phyloP scores from a whole-genome alignment of 192 early-diverging fungal species.

The Coemansia sp. region DNA sequence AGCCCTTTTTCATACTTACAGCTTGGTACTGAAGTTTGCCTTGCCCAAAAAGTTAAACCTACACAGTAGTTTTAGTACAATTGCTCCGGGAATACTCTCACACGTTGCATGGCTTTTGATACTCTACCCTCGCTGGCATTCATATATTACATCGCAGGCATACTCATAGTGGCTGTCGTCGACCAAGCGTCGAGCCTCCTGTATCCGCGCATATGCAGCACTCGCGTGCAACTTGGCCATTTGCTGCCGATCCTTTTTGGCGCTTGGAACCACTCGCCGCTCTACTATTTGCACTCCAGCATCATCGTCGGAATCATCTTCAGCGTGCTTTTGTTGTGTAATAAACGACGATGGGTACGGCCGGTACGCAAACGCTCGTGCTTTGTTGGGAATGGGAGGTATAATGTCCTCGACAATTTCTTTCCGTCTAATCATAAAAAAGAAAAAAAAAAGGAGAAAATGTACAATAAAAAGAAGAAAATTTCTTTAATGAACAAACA shows the following conservation, averaged over 20 bases:
- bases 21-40: constrained; percentile 46
- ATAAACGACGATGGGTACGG: constrained; percentile 22
- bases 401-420: constrained; percentile 34
- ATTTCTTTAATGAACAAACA: not conserved
- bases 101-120: no score
- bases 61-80: not conserved
- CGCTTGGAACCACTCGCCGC: constrained; percentile 1
- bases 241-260: constrained; percentile 16
- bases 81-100: no score
- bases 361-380: constrained; percentile 43
- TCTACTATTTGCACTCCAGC: not conserved
- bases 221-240: constrained; percentile 26
- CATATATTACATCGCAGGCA: constrained; percentile 42
- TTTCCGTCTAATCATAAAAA: constrained; percentile 39
- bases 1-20: constrained; percentile 49
- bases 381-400: constrained; percentile 10
- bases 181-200: constrained; percentile 31
- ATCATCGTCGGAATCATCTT: not conserved
- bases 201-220: constrained; percentile 20
- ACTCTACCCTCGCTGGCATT: constrained; percentile 50
- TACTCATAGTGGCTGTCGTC: constrained; percentile 43
- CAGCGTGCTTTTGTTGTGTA: not conserved
- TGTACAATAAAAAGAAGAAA: constrained; percentile 2
- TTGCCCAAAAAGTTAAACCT: constrained; percentile 53
- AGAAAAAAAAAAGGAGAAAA: constrained; percentile 7